These are phyloP conservation scores for Alternaria alternata DNA, from an alignment of 2,329 filamentous ascomycete genomes.

Conservation along the genomic window DNA sequence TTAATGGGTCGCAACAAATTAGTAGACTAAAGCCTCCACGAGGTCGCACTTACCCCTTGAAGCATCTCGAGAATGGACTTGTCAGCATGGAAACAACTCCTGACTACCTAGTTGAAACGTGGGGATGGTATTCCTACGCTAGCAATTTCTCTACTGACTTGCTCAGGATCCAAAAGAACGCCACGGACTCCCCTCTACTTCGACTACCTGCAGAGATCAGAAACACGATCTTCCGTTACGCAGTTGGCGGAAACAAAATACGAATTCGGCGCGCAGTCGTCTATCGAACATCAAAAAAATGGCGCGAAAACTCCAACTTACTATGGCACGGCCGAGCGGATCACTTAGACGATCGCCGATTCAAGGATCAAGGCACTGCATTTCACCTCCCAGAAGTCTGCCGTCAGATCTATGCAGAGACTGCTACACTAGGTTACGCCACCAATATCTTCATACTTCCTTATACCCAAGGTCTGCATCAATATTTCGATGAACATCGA, in stretches of 20 bases:
- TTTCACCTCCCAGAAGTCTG: background rate
- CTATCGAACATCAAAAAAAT: background rate
- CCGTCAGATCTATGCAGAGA: background rate
- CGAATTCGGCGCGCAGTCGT: background rate
- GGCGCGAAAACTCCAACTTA: background rate
- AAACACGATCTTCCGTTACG: constrained; percentile 2
- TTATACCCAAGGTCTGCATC: background rate
- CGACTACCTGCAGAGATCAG: constrained; percentile 13
- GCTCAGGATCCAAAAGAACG: background rate
- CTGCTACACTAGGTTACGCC: background rate
- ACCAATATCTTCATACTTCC: background rate
- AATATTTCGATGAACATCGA: too few species aligned
- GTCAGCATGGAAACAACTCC: constrained; percentile 3
- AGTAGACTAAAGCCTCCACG: background rate
- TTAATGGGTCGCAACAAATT: background rate
- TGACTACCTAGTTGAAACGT: background rate
- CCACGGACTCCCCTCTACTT: constrained; percentile 11
- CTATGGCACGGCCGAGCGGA: background rate
- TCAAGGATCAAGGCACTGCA: background rate
- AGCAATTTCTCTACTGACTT: background rate
- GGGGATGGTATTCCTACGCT: background rate
- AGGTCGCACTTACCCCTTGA: background rate
- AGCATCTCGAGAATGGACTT: constrained; percentile 1
- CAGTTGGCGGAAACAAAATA: background rate
- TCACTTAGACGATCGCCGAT: background rate